Evolutionary conservation across 768 basidiomycete species (phyloP).

Genomic region (Lentinula sp.): DNA sequence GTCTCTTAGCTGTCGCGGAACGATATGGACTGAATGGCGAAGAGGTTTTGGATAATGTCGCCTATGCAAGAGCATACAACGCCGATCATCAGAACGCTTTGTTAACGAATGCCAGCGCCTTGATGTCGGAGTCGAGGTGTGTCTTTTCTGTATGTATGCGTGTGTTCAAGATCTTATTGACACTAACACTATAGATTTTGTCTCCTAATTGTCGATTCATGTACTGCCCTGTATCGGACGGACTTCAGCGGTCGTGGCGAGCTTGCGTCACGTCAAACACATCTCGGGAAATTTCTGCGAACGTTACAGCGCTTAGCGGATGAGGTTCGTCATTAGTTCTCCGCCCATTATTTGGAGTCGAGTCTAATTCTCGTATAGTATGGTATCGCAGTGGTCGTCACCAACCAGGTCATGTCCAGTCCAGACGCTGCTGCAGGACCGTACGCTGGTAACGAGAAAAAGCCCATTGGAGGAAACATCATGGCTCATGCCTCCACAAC

Average conservation of each 20-base stretch:
- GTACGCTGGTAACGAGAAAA: constrained; percentile 88
- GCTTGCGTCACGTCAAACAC: constrained; percentile 89
- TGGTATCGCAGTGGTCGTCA: constrained; percentile 94
- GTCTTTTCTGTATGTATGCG: constrained; percentile 18
- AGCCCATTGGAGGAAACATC: constrained; percentile 98
- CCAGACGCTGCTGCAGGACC: constrained; percentile 91
- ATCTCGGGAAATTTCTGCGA: constrained; percentile 92
- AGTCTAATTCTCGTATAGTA: constrained; percentile 47
- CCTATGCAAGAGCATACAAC: constrained; percentile 97
- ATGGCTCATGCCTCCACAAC: constrained; percentile 99
- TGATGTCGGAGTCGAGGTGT: constrained; percentile 98
- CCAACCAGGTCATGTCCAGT: constrained; percentile 99
- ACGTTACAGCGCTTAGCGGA: constrained; percentile 92
- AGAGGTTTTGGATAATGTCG: constrained; percentile 96
- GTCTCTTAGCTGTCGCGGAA: constrained; percentile 91
- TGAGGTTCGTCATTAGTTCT: constrained; percentile 56
- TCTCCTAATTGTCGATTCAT: constrained; percentile 93
- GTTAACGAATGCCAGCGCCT: constrained; percentile 88
- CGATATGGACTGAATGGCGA: constrained; percentile 96
- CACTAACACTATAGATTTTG: constrained; percentile 65
- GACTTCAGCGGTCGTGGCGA: constrained; percentile 96
- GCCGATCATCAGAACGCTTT: constrained; percentile 94
- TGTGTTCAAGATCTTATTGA: background rate
- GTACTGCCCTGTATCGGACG: constrained; percentile 90
- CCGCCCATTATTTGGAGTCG: constrained; percentile 4